Evolutionary conservation across 2,329 filamentous ascomycete species (phyloP).

Genomic region (Nemania diffusa): DNA sequence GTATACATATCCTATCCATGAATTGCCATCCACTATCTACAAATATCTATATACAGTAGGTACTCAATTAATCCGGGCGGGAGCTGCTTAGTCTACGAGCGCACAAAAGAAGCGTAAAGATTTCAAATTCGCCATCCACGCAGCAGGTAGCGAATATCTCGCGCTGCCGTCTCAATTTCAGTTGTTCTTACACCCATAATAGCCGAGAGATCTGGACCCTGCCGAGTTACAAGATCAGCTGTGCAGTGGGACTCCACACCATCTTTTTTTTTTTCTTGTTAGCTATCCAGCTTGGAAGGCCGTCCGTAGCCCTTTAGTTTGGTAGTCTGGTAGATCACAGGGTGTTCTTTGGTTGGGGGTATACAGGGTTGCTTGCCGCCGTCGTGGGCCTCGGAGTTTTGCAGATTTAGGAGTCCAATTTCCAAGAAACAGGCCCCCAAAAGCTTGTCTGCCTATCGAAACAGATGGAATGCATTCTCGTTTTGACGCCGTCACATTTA

Average conservation of each 20-base stretch:
- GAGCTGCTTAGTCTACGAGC: no score
- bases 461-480: neutral
- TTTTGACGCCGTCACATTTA: neutral
- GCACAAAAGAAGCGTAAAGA: neutral
- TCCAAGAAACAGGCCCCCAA: neutral
- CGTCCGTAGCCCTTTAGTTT: neutral
- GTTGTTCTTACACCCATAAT: constrained; percentile 22
- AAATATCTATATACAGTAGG: neutral
- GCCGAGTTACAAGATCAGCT: constrained; percentile 20
- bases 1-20: neutral
- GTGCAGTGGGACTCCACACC: constrained; percentile 35
- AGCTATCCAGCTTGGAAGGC: neutral
- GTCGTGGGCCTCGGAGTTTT: constrained; percentile 13
- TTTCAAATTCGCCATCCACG: constrained; percentile 20
- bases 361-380: constrained; percentile 8
- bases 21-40: neutral
- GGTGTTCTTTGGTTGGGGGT: constrained; percentile 11
- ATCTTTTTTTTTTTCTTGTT: constrained; percentile 3
- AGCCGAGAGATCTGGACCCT: constrained; percentile 37
- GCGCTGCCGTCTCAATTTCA: constrained; percentile 15
- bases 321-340: constrained; percentile 9
- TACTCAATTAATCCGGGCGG: no score
- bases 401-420: constrained; percentile 1
- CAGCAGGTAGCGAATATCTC: neutral
- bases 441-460: constrained; percentile 1